Base-by-base conservation (phyloP, 108 stramenopile genomes). In the Fragilaria radians region DNA sequence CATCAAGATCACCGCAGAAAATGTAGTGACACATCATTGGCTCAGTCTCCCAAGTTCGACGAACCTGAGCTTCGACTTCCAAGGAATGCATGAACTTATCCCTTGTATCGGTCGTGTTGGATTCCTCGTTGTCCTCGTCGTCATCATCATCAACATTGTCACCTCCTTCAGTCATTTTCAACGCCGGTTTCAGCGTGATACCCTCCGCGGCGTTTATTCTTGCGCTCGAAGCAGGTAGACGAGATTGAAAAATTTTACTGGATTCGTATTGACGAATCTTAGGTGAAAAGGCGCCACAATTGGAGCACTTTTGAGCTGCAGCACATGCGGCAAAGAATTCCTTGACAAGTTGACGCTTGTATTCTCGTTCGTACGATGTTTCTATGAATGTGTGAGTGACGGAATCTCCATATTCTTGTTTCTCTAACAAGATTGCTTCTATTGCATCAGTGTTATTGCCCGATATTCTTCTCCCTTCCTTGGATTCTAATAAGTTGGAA, bases 191-290 rank as follows among this genome's bases (percentile, higher is more conserved):
- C 36, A 94, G 66, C 36, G 57, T 46, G 25, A 94, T 79, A 22
- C 81, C 77, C 48, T 88, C 72, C 5, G 72, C 71, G 24, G 67
- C 52, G 60, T 94, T 94, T 21, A 53, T 55, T 60, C 75, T 73
- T 48, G 57, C 64, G 31, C 69, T 55, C 46, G 61, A 64, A 3
- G 60, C 68, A 1, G 76, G 45, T 23, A 95, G 42, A 0, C 76
- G 59, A 28, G 69, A 61, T 59, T 86, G 87, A 68, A 98, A 99
- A 29, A 99, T 70, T 65, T 98, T 98, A 71, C 94, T 90, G 77
- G 66, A 76, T 32, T 92, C 89, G 77, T 98, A 97, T 67, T 97
- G 96, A 4, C 97, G 81, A 42, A 98, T 72, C 62, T 71, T 87
- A 22, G 94, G 93, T 3, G 71, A 77, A 48, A 73, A 83, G 9